These are phyloP conservation scores for Lactarius pseudohatsudake DNA, from an alignment of 768 basidiomycete species.

Conservation along the genomic window DNA sequence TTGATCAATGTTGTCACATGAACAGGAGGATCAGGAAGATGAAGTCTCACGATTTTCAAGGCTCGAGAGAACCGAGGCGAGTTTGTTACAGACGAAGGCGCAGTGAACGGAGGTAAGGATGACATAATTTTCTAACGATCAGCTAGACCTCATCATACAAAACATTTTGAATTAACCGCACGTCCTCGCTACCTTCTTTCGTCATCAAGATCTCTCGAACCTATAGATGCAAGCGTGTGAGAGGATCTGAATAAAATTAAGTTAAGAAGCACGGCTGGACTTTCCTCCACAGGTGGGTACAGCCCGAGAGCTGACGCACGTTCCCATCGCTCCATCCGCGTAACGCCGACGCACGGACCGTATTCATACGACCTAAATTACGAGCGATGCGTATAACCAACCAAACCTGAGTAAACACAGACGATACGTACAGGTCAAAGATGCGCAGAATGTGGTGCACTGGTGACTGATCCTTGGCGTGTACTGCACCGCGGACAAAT, in stretches of 20 bases:
- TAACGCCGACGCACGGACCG: constrained; percentile 76
- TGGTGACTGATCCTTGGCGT: constrained; percentile 57
- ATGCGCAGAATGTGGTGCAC: constrained; percentile 72
- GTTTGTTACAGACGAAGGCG: neutral
- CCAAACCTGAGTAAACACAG: neutral
- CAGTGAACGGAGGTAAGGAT: neutral
- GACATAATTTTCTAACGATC: neutral
- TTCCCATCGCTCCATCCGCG: constrained; percentile 87
- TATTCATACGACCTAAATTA: constrained; percentile 65
- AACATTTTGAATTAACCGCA: constrained; percentile 18
- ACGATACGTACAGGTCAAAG: constrained; percentile 65
- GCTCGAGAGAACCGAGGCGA: neutral
- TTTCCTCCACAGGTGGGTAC: constrained; percentile 75
- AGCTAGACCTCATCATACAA: constrained; percentile 27
- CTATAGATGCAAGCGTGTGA: constrained; percentile 1
- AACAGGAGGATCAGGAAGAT: neutral
- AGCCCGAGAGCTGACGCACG: constrained; percentile 77
- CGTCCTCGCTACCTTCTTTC: constrained; percentile 25
- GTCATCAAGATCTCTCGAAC: constrained; percentile 24
- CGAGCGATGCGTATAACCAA: constrained; percentile 16
- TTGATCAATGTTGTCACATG: neutral
- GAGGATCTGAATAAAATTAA: neutral
- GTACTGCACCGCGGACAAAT: constrained; percentile 46
- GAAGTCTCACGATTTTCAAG: neutral
- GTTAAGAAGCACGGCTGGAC: constrained; percentile 28